Evolutionary conservation across 768 basidiomycete genomes (phyloP).

Genomic region (Naganishia vaughanmartiniae): DNA sequence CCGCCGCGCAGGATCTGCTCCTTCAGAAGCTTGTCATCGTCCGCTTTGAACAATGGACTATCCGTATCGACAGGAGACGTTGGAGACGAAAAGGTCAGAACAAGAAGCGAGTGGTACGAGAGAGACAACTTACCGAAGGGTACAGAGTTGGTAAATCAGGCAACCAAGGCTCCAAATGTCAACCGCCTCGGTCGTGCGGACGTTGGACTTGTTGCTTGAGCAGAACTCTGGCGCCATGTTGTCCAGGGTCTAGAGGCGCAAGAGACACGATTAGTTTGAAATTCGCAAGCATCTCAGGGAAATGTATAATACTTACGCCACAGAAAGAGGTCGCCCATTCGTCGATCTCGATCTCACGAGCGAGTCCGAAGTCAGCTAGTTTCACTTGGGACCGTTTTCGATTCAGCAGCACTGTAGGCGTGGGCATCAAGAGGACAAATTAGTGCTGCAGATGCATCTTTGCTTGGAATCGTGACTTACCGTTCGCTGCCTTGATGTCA

Average conservation of each 20-base stretch:
- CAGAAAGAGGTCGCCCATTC: not conserved
- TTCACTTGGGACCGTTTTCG: not conserved
- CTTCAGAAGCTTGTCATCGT: not conserved
- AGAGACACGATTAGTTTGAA: no score
- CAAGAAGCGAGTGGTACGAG: no score
- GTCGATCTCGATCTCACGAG: not conserved
- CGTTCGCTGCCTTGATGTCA: not conserved
- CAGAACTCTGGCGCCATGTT: constrained; percentile 99
- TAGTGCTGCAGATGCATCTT: not conserved
- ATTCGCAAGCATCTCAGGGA: no score
- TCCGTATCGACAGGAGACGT: not conserved
- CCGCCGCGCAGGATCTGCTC: not conserved
- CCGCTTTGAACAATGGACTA: not conserved
- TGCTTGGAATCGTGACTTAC: not conserved
- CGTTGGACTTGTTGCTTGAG: constrained; percentile 94
- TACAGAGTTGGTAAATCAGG: constrained; percentile 92
- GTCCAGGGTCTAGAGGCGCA: constrained; percentile 74
- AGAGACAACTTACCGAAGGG: not conserved
- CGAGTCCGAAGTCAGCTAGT: constrained; percentile 4
- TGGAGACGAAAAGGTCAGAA: not conserved
- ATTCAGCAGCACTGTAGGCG: not conserved
- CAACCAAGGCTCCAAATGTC: constrained; percentile 99
- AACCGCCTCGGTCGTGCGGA: constrained; percentile 61
- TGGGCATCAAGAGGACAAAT: not conserved
- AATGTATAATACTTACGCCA: not conserved